Evolutionary conservation across 2,329 filamentous ascomycete genomes (phyloP).

Genomic region (Aspergillus transmontanensis): DNA sequence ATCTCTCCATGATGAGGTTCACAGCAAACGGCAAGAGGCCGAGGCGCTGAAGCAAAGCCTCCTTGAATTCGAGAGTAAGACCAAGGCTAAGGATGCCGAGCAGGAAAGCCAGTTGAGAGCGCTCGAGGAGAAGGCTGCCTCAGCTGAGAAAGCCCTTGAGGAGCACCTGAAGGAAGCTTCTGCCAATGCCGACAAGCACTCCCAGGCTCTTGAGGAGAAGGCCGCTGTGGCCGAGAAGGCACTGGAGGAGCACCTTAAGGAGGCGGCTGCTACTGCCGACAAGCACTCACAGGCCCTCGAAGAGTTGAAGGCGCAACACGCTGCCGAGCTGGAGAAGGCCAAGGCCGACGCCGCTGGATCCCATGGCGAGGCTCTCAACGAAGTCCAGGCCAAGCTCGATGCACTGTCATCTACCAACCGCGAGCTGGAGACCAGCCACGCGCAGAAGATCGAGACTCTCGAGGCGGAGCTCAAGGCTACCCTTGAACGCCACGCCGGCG

Average conservation of each 20-base stretch:
- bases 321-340: slow-evolving; percentile 36
- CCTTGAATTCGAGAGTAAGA: slow-evolving; percentile 38
- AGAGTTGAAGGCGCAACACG: slow-evolving; percentile 37
- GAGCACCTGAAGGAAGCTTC: slow-evolving; percentile 35
- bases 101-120: slow-evolving; percentile 33
- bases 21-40: slow-evolving; percentile 39
- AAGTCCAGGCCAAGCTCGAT: slow-evolving; percentile 39
- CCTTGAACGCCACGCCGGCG: slow-evolving; percentile 27
- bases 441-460: slow-evolving; percentile 32
- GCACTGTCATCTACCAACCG: slow-evolving; percentile 31
- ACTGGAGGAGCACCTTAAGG: slow-evolving; percentile 37
- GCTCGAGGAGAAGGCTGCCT: slow-evolving; percentile 37
- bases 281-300: slow-evolving; percentile 38
- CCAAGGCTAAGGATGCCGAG: slow-evolving; percentile 40
- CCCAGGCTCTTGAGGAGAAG: slow-evolving; percentile 35
- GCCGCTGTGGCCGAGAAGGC: slow-evolving; percentile 35
- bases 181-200: slow-evolving; percentile 35
- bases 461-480: slow-evolving; percentile 26
- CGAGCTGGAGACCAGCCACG: slow-evolving; percentile 35
- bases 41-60: slow-evolving; percentile 42
- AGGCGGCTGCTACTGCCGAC: slow-evolving; percentile 32
- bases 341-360: slow-evolving; percentile 33
- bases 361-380: slow-evolving; percentile 31
- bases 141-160: slow-evolving; percentile 36
- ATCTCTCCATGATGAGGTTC: slow-evolving; percentile 36